Conservation (phyloP, 1,284 basidiomycete genomes). For the Hemileia vastatrix region DNA sequence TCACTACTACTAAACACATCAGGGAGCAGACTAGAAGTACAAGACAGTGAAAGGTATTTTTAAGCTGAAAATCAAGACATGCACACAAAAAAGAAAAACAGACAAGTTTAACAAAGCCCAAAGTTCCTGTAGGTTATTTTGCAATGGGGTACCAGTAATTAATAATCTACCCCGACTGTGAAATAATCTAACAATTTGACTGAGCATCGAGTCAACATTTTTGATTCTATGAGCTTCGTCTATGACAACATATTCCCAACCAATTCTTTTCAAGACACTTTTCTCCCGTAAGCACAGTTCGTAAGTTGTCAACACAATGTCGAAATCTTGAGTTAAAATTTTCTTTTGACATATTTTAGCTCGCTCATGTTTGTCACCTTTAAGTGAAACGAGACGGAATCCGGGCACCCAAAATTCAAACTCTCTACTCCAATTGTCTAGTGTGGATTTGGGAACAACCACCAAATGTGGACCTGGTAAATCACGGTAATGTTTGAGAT, state of each 20-base stretch:
- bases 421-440: conserved; percentile 94
- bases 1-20: conserved; percentile 49
- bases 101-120: conserved; percentile 86
- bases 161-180: conserved; percentile 76
- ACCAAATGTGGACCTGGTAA: conserved; percentile 79
- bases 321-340: conserved; percentile 79
- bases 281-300: conserved; percentile 97
- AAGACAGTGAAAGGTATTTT: not conserved
- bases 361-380: conserved; percentile 83
- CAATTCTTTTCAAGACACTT: conserved; percentile 79
- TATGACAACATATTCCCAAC: conserved; percentile 96
- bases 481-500: conserved; percentile 74
- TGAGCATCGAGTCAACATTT: conserved; percentile 92
- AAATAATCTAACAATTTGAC: conserved; percentile 89
- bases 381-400: conserved; percentile 69
- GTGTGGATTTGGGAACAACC: conserved; percentile 92
- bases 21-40: conserved; percentile 26
- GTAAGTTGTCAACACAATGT: conserved; percentile 92
- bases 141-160: conserved; percentile 94
- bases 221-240: conserved; percentile 99
- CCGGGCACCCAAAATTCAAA: conserved; percentile 87
- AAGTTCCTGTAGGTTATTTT: conserved; percentile 95
- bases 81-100: conserved; percentile 40
- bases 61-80: not conserved
- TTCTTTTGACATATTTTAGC: conserved; percentile 65